phyloP scores from a whole-genome alignment of 2,329 filamentous ascomycete genomes.

The Exophiala sp. region DNA sequence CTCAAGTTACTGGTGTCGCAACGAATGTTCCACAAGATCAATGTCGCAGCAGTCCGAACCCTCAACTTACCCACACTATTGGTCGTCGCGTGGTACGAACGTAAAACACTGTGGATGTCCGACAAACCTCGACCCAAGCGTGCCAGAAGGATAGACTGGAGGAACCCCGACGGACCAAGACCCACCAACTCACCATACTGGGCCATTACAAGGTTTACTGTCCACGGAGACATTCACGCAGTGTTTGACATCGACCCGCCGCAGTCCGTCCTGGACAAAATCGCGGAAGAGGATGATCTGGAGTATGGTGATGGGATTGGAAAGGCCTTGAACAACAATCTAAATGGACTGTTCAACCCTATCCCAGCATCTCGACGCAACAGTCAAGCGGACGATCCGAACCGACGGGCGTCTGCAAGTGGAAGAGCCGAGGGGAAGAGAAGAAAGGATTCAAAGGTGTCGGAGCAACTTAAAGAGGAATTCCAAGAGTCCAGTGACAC shows the following conservation, averaged over 20 bases:
- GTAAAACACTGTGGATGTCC: conserved; percentile 57
- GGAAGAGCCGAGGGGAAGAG: conserved; percentile 5
- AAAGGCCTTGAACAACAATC: conserved; percentile 9
- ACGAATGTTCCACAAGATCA: conserved; percentile 86
- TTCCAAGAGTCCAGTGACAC: conserved; percentile 22
- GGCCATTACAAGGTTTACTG: conserved; percentile 62
- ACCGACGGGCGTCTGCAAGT: conserved; percentile 5
- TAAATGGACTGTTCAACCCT: conserved; percentile 10
- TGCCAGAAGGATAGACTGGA: conserved; percentile 24
- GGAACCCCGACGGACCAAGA: conserved; percentile 18
- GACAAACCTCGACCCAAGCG: conserved; percentile 12
- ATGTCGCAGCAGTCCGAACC: conserved; percentile 67
- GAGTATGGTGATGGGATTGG: conserved; percentile 29
- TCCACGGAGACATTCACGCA: conserved; percentile 64
- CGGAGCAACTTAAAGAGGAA: conserved; percentile 18
- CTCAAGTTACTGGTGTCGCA: conserved; percentile 72
- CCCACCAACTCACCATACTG: conserved; percentile 46
- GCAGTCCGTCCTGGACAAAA: conserved; percentile 51
- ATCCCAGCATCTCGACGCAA: conserved; percentile 3
- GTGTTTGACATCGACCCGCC: conserved; percentile 69
- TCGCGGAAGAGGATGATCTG: conserved; percentile 55
- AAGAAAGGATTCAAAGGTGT: conserved; percentile 2
- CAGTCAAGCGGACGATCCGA: conserved; percentile 6
- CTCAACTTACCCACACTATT: conserved; percentile 71
- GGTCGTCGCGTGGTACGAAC: conserved; percentile 64